These are phyloP conservation scores for Orbilia quercus DNA, from an alignment of 2,329 filamentous ascomycete species.

Conservation along the genomic window DNA sequence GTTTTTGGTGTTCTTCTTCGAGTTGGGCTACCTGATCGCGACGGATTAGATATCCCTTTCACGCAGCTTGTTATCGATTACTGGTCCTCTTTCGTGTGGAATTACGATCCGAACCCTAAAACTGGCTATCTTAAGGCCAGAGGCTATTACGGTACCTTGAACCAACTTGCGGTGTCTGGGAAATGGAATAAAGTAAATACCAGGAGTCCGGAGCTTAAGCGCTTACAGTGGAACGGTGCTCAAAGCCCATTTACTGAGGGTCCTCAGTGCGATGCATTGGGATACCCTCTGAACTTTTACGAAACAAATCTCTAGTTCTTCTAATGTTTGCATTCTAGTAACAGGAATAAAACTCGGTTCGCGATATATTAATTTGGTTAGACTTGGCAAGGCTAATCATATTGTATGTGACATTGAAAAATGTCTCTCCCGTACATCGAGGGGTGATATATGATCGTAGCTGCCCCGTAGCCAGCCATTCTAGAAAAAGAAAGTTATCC, in stretches of 20 bases:
- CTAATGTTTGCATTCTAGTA: neutral
- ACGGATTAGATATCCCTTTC: slow-evolving; percentile 63
- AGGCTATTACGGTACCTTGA: slow-evolving; percentile 61
- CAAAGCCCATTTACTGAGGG: slow-evolving; percentile 20
- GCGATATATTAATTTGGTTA: no score
- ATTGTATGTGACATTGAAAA: no score
- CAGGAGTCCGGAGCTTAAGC: slow-evolving; percentile 22
- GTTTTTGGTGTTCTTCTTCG: slow-evolving; percentile 63
- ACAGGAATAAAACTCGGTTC: no score
- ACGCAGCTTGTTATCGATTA: slow-evolving; percentile 62
- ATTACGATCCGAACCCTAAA: slow-evolving; percentile 61
- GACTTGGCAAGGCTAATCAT: no score
- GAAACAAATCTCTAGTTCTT: slow-evolving; percentile 13
- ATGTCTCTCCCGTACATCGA: no score
- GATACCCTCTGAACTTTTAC: slow-evolving; percentile 19
- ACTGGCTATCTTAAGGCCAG: slow-evolving; percentile 60
- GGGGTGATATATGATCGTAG: no score
- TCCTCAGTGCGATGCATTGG: slow-evolving; percentile 27
- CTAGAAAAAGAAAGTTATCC: no score
- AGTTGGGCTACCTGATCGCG: slow-evolving; percentile 62
- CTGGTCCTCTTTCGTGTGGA: slow-evolving; percentile 62
- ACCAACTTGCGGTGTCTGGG: slow-evolving; percentile 60
- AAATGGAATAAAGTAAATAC: slow-evolving; percentile 59
- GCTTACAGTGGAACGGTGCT: slow-evolving; percentile 33
- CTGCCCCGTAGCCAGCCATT: no score